Evolutionary conservation across 306 rosid genomes (phyloP).

Genomic region (Dryas alaskensis): DNA sequence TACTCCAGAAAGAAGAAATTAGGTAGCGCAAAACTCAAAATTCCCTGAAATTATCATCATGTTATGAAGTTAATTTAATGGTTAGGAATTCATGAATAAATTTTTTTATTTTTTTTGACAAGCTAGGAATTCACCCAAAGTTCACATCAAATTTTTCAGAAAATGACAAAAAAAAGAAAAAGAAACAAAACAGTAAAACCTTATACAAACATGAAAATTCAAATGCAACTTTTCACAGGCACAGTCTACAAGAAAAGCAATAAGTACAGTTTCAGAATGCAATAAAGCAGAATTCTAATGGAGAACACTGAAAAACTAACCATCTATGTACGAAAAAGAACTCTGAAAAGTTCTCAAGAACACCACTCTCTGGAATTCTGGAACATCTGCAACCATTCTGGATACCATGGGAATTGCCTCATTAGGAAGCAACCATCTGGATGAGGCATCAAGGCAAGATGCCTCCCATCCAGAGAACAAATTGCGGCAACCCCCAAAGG

Average conservation of each 20-base stretch:
- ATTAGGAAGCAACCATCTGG: slow-evolving; percentile 93
- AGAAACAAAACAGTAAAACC: too few species aligned
- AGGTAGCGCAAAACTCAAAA: too few species aligned
- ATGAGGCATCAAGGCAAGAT: slow-evolving; percentile 98
- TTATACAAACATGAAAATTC: not conserved
- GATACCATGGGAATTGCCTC: slow-evolving; percentile 97
- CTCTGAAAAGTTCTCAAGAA: not conserved
- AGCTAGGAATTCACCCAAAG: too few species aligned
- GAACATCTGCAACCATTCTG: slow-evolving; percentile 87
- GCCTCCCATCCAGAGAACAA: slow-evolving; percentile 93
- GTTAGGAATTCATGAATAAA: too few species aligned
- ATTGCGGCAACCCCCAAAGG: slow-evolving; percentile 83
- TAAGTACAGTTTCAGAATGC: too few species aligned
- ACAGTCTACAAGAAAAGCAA: not conserved
- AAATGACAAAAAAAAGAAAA: too few species aligned
- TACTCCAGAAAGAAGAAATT: too few species aligned
- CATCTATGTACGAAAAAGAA: not conserved
- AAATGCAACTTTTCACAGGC: not conserved
- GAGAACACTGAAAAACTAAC: slow-evolving; percentile 3
- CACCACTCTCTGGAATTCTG: slow-evolving; percentile 59
- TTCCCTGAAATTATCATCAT: too few species aligned
- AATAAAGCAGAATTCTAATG: not conserved
- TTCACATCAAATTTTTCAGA: too few species aligned
- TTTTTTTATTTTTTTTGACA: too few species aligned
- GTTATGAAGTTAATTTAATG: too few species aligned